Evolutionary conservation across 768 basidiomycete genomes (phyloP).

Genomic region (Boletus fagicola): DNA sequence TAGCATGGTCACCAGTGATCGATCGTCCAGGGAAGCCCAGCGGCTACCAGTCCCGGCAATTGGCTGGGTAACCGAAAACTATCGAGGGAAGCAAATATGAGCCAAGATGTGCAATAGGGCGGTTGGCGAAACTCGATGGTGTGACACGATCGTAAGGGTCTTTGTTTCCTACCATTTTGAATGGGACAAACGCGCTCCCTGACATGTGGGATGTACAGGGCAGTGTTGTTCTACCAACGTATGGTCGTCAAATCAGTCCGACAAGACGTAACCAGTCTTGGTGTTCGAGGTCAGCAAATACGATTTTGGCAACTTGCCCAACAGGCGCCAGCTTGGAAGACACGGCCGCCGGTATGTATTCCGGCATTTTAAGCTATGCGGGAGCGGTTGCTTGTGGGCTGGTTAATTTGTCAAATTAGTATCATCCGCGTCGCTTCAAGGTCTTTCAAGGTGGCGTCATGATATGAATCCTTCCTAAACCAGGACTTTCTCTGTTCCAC

Average conservation of each 20-base stretch:
- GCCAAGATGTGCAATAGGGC: neutral
- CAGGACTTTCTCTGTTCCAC: neutral
- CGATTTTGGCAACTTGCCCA: neutral
- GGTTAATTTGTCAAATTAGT: neutral
- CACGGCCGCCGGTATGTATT: neutral
- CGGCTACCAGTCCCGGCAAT: slow-evolving; percentile 2
- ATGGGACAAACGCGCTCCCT: slow-evolving; percentile 1
- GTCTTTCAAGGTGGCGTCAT: neutral
- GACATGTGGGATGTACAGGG: neutral
- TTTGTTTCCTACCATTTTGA: neutral
- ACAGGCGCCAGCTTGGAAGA: neutral
- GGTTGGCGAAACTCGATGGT: neutral
- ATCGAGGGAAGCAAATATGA: neutral
- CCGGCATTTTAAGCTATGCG: neutral
- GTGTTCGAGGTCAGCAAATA: neutral
- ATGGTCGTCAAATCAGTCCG: neutral
- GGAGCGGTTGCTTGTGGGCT: neutral
- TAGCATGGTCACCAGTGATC: neutral
- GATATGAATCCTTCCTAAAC: neutral
- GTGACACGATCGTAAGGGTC: neutral
- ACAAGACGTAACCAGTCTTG: neutral
- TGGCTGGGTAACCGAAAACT: slow-evolving; percentile 12
- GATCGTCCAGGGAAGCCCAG: neutral
- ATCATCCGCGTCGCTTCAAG: neutral
- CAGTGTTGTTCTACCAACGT: slow-evolving; percentile 3